These are phyloP conservation scores for Codiaeum variegatum DNA, from an alignment of 441 rosid species.

Conservation along the genomic window DNA sequence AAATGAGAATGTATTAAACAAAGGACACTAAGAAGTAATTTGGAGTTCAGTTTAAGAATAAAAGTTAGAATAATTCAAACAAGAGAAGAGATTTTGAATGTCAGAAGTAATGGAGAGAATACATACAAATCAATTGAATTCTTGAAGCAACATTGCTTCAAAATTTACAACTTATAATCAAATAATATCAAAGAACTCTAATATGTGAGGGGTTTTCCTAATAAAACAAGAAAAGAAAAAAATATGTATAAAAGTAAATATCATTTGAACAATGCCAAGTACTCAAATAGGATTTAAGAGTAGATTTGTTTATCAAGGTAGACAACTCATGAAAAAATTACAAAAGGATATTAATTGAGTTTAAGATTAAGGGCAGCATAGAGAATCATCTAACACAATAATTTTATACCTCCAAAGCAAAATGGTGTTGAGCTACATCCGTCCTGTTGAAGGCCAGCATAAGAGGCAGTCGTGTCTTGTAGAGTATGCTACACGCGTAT, in stretches of 20 bases:
- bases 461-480: constrained; percentile 87
- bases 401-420: constrained; percentile 81
- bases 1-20: not conserved
- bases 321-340: not conserved
- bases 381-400: not conserved
- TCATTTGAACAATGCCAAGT: not conserved
- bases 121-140: not conserved
- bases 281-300: not conserved
- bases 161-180: not conserved
- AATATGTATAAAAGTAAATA: not conserved
- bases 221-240: not conserved
- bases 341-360: not conserved
- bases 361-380: not conserved
- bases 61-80: not conserved
- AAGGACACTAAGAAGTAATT: too few relatives aligned
- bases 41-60: too few relatives aligned
- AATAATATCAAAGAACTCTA: not conserved
- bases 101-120: not conserved
- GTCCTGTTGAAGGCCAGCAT: constrained; percentile 90
- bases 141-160: not conserved
- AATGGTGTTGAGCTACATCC: constrained; percentile 89
- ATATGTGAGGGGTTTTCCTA: not conserved
- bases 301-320: not conserved
- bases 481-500: constrained; percentile 95
- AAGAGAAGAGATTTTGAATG: not conserved